A percentile compares a stretch with the other conserved stretches of the same genome.
phyloP scores from a whole-genome alignment of 345 rosid genomes.

The Populus nigra region DNA sequence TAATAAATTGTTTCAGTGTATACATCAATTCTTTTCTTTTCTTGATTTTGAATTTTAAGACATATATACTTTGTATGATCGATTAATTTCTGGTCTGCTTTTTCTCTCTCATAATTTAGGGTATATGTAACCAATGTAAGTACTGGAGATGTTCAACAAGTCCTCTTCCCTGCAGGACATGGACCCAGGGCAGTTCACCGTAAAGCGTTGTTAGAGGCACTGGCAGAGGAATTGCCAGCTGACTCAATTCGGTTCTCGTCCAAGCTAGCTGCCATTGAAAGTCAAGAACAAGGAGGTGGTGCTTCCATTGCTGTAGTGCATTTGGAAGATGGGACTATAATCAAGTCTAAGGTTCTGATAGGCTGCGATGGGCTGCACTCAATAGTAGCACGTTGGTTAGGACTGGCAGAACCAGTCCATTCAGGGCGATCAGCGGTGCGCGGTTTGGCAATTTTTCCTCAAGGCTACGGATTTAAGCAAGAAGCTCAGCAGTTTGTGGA shows the following conservation, averaged over 20 bases:
- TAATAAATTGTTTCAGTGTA: neutral
- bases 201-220: slow-evolving; percentile 20
- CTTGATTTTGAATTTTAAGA: neutral
- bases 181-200: slow-evolving; percentile 20
- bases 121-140: slow-evolving; percentile 18
- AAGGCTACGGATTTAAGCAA: slow-evolving; percentile 29
- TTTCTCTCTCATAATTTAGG: neutral
- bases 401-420: slow-evolving; percentile 20
- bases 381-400: slow-evolving; percentile 33
- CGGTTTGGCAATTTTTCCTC: slow-evolving; percentile 23
- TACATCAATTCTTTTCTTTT: neutral
- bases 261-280: slow-evolving; percentile 22
- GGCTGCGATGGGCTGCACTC: slow-evolving; percentile 55
- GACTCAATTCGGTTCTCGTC: slow-evolving; percentile 39
- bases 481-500: slow-evolving; percentile 20
- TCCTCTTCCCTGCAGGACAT: neutral
- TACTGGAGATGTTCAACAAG: slow-evolving; percentile 24
- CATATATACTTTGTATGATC: neutral
- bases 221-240: slow-evolving; percentile 34
- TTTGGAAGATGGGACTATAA: slow-evolving; percentile 34
- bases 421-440: slow-evolving; percentile 36
- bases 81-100: neutral
- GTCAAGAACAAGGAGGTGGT: slow-evolving; percentile 9
- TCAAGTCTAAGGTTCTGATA: slow-evolving; percentile 36
- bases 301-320: slow-evolving; percentile 7